Evolutionary conservation across 768 basidiomycete species (phyloP).

Genomic region (Termitomyces sp.): DNA sequence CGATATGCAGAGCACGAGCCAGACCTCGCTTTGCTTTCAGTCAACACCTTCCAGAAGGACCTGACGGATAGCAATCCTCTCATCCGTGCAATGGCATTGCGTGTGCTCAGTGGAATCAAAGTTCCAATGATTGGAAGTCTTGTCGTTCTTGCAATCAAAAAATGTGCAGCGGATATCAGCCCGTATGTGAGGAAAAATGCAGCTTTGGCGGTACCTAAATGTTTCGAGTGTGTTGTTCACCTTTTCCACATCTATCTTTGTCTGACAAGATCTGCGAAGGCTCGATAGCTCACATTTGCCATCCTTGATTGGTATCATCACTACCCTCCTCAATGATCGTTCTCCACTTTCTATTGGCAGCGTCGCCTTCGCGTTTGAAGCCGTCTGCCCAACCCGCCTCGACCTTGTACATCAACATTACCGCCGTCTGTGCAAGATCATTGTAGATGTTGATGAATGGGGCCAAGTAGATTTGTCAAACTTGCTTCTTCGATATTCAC

Average conservation of each 20-base stretch:
- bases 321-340: constrained; percentile 62
- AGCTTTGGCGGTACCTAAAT: constrained; percentile 85
- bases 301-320: constrained; percentile 66
- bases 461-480: constrained; percentile 82
- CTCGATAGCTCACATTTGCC: constrained; percentile 72
- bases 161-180: constrained; percentile 87
- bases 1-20: constrained; percentile 93
- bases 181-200: constrained; percentile 95
- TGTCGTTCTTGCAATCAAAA: constrained; percentile 86
- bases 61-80: constrained; percentile 88
- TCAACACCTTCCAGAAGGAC: constrained; percentile 99
- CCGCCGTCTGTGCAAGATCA: constrained; percentile 74
- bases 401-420: constrained; percentile 90
- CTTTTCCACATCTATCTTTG: neutral
- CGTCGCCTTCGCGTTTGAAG: constrained; percentile 80
- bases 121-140: constrained; percentile 86
- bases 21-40: constrained; percentile 90
- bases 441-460: constrained; percentile 96
- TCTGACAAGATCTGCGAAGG: constrained; percentile 35
- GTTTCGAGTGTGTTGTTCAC: constrained; percentile 51
- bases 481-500: constrained; percentile 76
- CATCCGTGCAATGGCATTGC: constrained; percentile 93
- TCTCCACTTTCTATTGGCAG: constrained; percentile 88
- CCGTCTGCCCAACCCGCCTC: constrained; percentile 81
- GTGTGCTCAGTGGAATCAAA: constrained; percentile 89